phyloP scores from a whole-genome alignment of 768 basidiomycete genomes.

The Phylloporus sp. region DNA sequence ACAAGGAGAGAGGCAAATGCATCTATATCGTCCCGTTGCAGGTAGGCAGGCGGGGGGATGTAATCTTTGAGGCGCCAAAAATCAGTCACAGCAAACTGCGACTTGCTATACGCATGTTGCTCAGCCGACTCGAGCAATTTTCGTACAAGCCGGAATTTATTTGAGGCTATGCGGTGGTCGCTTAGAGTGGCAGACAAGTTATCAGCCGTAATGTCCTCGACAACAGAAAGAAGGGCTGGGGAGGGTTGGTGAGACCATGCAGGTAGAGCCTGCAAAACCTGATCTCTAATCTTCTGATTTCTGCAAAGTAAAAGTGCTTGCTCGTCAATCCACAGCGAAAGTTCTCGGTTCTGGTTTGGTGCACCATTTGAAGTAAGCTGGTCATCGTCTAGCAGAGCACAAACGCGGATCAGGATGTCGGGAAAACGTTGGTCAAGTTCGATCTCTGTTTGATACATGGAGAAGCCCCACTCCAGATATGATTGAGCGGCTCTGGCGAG shows the following conservation, averaged over 20 bases:
- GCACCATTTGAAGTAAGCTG: constrained; percentile 29
- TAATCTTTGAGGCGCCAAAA: constrained; percentile 86
- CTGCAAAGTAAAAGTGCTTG: constrained; percentile 44
- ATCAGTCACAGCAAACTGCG: constrained; percentile 52
- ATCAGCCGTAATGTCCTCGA: constrained; percentile 42
- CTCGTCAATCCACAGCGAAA: constrained; percentile 62
- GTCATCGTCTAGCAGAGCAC: constrained; percentile 57
- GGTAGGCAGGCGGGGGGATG: constrained; percentile 51
- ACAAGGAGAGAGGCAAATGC: constrained; percentile 69
- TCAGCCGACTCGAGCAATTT: constrained; percentile 51
- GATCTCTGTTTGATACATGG: constrained; percentile 39
- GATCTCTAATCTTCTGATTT: constrained; percentile 34
- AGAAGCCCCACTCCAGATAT: constrained; percentile 74
- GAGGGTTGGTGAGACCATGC: constrained; percentile 74
- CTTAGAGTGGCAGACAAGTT: constrained; percentile 53
- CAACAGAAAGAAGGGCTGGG: constrained; percentile 40
- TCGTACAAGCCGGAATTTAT: constrained; percentile 75
- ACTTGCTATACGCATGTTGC: constrained; percentile 35
- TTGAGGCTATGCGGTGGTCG: constrained; percentile 58
- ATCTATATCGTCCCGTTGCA: constrained; percentile 66
- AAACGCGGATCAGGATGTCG: constrained; percentile 67
- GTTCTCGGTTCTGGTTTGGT: constrained; percentile 39
- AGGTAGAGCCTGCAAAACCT: constrained; percentile 55
- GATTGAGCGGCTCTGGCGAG: constrained; percentile 68
- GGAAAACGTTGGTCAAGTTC: constrained; percentile 52